A percentile compares a stretch with the other conserved stretches of the same genome.
These are phyloP conservation scores for Backusella sp. DNA, from an alignment of 192 early-diverging fungal species.

Conservation along the genomic window DNA sequence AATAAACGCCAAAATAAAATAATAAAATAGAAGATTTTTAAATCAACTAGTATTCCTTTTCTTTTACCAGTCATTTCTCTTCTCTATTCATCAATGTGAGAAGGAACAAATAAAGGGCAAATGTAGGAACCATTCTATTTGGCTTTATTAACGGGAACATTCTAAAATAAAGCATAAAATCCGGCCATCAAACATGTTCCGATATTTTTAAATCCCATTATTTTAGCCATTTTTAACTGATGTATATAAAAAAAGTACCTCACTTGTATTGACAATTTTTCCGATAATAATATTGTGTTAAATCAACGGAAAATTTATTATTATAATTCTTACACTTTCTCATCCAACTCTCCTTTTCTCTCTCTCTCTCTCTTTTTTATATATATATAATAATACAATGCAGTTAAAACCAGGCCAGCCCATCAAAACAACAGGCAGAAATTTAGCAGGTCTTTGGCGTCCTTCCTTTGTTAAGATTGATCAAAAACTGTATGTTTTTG, in stretches of 20 bases:
- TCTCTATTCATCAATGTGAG: background rate
- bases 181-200: background rate
- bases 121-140: background rate
- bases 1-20: background rate
- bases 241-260: background rate
- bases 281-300: background rate
- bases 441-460: constrained; percentile 53
- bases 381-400: background rate
- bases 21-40: background rate
- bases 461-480: constrained; percentile 53
- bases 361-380: background rate
- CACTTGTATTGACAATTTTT: background rate
- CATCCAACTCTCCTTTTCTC: background rate
- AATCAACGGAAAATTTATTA: constrained; percentile 9
- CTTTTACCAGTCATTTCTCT: too few species aligned
- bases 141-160: background rate
- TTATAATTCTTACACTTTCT: background rate
- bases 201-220: background rate
- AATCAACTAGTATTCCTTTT: too few species aligned
- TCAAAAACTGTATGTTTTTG: constrained; percentile 52
- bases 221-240: background rate
- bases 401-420: constrained; percentile 41
- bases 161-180: background rate
- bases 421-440: constrained; percentile 48
- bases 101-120: background rate